phyloP scores from a whole-genome alignment of 257 asterid genomes.

The Penstemon eatonii region DNA sequence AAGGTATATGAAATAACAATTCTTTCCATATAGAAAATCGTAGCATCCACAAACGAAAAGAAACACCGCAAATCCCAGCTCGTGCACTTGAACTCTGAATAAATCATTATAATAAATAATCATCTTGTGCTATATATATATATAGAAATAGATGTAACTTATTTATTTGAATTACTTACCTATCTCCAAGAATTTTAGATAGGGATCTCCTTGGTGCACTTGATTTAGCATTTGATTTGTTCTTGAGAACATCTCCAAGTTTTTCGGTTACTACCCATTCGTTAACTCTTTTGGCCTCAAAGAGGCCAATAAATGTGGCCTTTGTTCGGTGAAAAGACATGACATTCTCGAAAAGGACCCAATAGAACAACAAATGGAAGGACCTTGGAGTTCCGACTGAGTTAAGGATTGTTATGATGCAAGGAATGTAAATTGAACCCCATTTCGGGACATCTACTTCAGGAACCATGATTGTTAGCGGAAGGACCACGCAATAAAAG shows the following conservation, averaged over 20 bases:
- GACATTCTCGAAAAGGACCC: constrained; percentile 97
- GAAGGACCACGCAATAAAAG: constrained; percentile 67
- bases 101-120: not conserved
- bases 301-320: constrained; percentile 86
- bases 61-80: constrained; percentile 73
- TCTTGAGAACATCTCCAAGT: constrained; percentile 78
- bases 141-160: not conserved
- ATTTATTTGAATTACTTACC: constrained; percentile 36
- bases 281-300: constrained; percentile 83
- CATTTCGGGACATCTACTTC: constrained; percentile 74
- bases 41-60: constrained; percentile 90
- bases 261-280: constrained; percentile 99
- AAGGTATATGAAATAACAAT: constrained; percentile 72
- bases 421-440: constrained; percentile 93
- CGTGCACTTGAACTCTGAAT: constrained; percentile 65
- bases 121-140: not conserved
- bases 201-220: constrained; percentile 41
- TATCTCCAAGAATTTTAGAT: constrained; percentile 56
- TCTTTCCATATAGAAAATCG: constrained; percentile 77
- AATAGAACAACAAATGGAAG: constrained; percentile 78
- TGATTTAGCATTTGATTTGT: constrained; percentile 48
- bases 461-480: constrained; percentile 57
- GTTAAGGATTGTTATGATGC: constrained; percentile 80
- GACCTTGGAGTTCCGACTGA: constrained; percentile 98
- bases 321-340: constrained; percentile 96